These are phyloP conservation scores for Botryotinia globosa DNA, from an alignment of 2,329 filamentous ascomycete genomes.

Conservation along the genomic window DNA sequence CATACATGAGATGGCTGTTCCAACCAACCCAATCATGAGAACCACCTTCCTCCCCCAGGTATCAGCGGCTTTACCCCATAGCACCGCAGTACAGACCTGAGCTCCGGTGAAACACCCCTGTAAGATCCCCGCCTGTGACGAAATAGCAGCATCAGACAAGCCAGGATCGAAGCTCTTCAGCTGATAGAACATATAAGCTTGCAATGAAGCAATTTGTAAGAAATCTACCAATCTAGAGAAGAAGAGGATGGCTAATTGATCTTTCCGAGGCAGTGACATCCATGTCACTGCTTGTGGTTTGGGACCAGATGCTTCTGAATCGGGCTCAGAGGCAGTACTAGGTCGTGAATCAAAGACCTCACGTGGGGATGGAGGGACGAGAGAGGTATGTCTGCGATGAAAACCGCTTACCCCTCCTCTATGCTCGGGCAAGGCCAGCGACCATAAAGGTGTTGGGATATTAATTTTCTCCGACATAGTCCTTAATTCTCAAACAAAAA, in stretches of 20 bases:
- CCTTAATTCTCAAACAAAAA: not conserved
- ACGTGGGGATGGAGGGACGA: slow-evolving; percentile 14
- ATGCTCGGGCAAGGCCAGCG: not conserved
- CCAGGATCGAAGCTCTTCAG: slow-evolving; percentile 68
- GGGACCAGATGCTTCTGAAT: slow-evolving; percentile 14
- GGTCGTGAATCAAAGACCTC: slow-evolving; percentile 1
- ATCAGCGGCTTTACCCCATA: slow-evolving; percentile 73
- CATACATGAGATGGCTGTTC: slow-evolving; percentile 57
- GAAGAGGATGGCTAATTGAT: slow-evolving; percentile 74
- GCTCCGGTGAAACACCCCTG: slow-evolving; percentile 77
- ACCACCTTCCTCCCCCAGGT: slow-evolving; percentile 74
- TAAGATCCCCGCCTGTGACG: slow-evolving; percentile 73
- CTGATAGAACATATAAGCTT: slow-evolving; percentile 80
- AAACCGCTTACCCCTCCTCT: not conserved
- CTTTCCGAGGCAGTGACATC: slow-evolving; percentile 70
- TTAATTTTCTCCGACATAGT: slow-evolving; percentile 5
- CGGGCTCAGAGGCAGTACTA: slow-evolving; percentile 4
- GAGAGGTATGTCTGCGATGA: slow-evolving; percentile 12
- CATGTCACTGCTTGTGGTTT: slow-evolving; percentile 53
- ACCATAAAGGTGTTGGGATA: not conserved
- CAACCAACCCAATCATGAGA: slow-evolving; percentile 70
- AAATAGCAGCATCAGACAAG: slow-evolving; percentile 61
- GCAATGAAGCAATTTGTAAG: slow-evolving; percentile 67
- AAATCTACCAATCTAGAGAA: slow-evolving; percentile 79
- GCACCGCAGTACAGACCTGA: slow-evolving; percentile 77